Conservation (phyloP, 768 basidiomycete genomes). For the Trichaptum fuscoviolaceum region DNA sequence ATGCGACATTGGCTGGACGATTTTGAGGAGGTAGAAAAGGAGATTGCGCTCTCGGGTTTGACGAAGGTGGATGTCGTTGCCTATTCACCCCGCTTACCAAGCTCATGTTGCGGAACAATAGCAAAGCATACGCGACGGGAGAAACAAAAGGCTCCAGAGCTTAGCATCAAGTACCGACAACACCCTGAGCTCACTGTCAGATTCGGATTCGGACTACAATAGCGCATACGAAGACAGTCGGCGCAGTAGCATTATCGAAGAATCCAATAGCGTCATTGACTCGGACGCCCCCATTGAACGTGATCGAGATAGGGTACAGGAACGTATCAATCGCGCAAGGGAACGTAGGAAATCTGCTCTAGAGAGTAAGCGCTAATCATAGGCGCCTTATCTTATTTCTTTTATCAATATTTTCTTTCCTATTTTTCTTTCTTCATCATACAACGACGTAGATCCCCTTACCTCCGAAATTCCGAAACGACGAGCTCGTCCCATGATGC, state of each 20-base stretch:
- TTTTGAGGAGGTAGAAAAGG: conserved; percentile 37
- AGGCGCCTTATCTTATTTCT: background rate
- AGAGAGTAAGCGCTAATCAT: background rate
- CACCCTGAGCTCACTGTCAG: background rate
- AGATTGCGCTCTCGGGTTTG: conserved; percentile 41
- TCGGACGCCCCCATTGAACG: background rate
- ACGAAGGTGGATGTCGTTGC: conserved; percentile 38
- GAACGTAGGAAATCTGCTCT: background rate
- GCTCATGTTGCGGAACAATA: conserved; percentile 4
- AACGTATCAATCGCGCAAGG: background rate
- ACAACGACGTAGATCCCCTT: background rate
- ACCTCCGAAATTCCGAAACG: background rate
- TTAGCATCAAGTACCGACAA: background rate
- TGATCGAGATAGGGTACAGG: background rate
- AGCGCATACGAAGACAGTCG: background rate
- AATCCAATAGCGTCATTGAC: background rate
- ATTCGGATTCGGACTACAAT: background rate
- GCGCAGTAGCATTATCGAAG: background rate
- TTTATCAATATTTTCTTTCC: background rate
- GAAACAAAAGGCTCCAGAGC: background rate
- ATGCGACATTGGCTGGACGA: conserved; percentile 50
- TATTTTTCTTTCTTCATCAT: background rate
- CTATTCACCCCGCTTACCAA: background rate
- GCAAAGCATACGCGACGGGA: background rate
- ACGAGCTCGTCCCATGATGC: background rate